These are phyloP conservation scores for Heimioporus sp. DNA, from an alignment of 768 basidiomycete genomes.

Conservation along the genomic window DNA sequence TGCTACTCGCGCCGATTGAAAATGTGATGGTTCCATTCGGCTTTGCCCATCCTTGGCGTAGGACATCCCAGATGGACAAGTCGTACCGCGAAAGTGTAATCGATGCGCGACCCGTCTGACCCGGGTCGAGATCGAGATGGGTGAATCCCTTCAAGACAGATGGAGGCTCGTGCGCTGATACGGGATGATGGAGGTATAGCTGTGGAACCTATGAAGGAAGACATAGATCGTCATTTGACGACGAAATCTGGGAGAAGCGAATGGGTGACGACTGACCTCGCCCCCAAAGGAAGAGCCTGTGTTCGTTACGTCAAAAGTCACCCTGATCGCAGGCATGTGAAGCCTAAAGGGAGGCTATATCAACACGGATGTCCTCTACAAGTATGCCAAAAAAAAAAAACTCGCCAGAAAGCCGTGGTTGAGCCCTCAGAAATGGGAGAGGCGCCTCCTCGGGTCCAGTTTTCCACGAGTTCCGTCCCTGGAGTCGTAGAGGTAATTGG, in stretches of 20 bases:
- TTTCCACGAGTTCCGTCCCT: constrained; percentile 33
- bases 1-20: constrained; percentile 66
- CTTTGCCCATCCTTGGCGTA: constrained; percentile 69
- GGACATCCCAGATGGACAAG: constrained; percentile 74
- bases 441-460: constrained; percentile 60
- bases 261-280: constrained; percentile 45
- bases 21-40: constrained; percentile 63
- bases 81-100: constrained; percentile 68
- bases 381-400: background rate
- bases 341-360: constrained; percentile 38
- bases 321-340: constrained; percentile 59
- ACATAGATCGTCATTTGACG: background rate
- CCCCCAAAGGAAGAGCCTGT: constrained; percentile 57
- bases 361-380: background rate
- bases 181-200: constrained; percentile 69
- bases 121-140: constrained; percentile 48
- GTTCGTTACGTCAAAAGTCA: constrained; percentile 67
- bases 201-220: constrained; percentile 55
- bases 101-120: constrained; percentile 44
- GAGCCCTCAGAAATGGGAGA: constrained; percentile 56
- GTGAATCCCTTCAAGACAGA: constrained; percentile 70
- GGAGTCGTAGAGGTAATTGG: constrained; percentile 34
- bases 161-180: constrained; percentile 65
- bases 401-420: constrained; percentile 58
- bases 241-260: no score